A percentile compares a stretch with the other conserved stretches of the same genome.
These are phyloP conservation scores for Chenopodium suecicum DNA, from an alignment of 148 eudicot genomes.

Conservation along the genomic window DNA sequence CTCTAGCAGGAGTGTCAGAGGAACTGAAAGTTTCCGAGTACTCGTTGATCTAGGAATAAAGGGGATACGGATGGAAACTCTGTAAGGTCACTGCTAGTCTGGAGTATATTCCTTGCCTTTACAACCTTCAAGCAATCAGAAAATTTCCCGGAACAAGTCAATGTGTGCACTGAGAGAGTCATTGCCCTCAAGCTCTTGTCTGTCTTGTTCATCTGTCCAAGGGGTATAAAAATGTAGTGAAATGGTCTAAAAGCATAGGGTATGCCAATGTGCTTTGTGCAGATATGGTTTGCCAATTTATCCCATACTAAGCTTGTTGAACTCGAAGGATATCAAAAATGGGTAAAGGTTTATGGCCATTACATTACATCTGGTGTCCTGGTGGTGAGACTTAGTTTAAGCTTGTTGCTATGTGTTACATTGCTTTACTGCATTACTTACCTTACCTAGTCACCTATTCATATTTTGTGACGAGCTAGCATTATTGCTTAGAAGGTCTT, in stretches of 20 bases:
- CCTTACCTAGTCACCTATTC: not conserved
- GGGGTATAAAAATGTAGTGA: conserved; percentile 49
- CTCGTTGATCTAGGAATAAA: conserved; percentile 12
- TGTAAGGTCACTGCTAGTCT: conserved; percentile 67
- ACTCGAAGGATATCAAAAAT: conserved; percentile 65
- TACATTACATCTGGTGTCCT: conserved; percentile 49
- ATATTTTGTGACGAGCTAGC: not conserved
- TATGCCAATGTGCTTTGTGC: conserved; percentile 22
- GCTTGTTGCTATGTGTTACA: conserved; percentile 55
- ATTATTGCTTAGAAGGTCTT: not conserved
- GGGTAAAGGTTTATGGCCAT: conserved; percentile 55
- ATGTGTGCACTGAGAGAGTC: conserved; percentile 61
- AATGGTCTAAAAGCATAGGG: conserved; percentile 73
- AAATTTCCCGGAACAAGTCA: conserved; percentile 44
- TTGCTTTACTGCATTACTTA: conserved; percentile 21
- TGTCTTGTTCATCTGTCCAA: conserved; percentile 61
- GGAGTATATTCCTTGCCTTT: conserved; percentile 81
- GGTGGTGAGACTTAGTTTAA: conserved; percentile 64
- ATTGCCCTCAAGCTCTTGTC: conserved; percentile 55
- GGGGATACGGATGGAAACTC: conserved; percentile 39
- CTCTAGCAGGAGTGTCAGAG: conserved; percentile 41
- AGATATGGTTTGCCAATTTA: conserved; percentile 62
- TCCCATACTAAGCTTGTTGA: conserved; percentile 61
- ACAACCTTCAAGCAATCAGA: conserved; percentile 48
- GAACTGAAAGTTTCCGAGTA: conserved; percentile 35